Evolutionary conservation across 495 filamentous ascomycete species (phyloP), one percentile per base, ranked within the genome.

Genomic region (Amphirosellinia nigrospora): DNA sequence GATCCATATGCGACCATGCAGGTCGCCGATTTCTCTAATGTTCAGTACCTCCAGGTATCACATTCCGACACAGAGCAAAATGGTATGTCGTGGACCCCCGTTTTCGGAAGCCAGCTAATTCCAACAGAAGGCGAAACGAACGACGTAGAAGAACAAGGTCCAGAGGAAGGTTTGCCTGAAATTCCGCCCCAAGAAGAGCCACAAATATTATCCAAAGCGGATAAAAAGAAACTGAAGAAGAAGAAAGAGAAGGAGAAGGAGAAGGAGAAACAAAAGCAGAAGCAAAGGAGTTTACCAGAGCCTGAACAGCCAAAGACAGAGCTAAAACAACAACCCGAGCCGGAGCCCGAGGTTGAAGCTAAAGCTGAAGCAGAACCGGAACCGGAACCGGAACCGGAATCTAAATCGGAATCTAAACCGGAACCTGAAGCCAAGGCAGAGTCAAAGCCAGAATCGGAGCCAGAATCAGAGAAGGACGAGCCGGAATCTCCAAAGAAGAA

Each of bases 11-110:
- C 75, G 71, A 70, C 77, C 71, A 74, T 84, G 63, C 76, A 80
- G 77, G 72, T 81, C 68, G 75, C 81, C 70, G 63, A 83, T 56
- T 83, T 77, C 72, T 81, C 77, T 55, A 64, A 79, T 34, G 73
- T 83, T 60, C 67, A 80, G 69, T 82, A 78, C 72, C 74, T 79
- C 66, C 23, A 80, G 62, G 53, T 67, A 21, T 64, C 77, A 4
- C 73, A 79, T 53, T 76, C 77, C 36, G 83, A 81, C 23, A 64
- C 76, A 70, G 75, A 77, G 19, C 52, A 75, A 30, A 26, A 73
- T 73, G 76, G 78, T 76, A 76, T 52, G 72, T 68, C 38, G 32
- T 16, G 28, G 15, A 50, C 9, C 30, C 60, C 4, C 28, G 21
- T 30, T 62, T 0, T 34, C 16, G 19, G 59, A 64, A 52, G 21